Conservation (phyloP, 345 rosid species). For the Melaleuca quinquenervia region DNA sequence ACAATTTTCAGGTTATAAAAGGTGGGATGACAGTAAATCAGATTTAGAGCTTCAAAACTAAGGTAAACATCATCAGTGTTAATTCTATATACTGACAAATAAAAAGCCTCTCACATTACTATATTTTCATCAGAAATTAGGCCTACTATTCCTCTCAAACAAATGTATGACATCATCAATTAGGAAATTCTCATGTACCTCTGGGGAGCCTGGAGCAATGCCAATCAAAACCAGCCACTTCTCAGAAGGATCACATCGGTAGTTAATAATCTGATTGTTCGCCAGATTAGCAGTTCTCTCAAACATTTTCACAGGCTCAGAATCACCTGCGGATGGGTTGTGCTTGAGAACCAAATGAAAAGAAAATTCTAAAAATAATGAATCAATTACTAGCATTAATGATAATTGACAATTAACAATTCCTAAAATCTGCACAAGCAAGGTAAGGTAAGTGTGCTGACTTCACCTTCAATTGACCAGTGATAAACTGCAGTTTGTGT, state of each 20-base stretch:
- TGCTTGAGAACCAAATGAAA: slow-evolving; percentile 1
- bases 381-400: background rate
- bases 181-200: slow-evolving; percentile 33
- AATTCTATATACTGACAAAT: background rate
- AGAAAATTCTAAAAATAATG: background rate
- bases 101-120: background rate
- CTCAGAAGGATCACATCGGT: slow-evolving; percentile 85
- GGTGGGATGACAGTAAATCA: background rate
- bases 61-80: background rate
- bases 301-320: slow-evolving; percentile 94
- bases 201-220: slow-evolving; percentile 94
- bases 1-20: background rate
- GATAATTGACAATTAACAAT: background rate
- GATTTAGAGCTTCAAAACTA: background rate
- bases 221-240: slow-evolving; percentile 98
- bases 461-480: slow-evolving; percentile 93
- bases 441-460: background rate
- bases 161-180: background rate
- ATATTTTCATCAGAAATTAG: background rate
- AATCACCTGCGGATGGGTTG: slow-evolving; percentile 49
- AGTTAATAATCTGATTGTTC: slow-evolving; percentile 95
- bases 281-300: slow-evolving; percentile 90
- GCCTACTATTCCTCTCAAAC: background rate
- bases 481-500: slow-evolving; percentile 88
- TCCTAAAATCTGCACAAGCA: background rate